A percentile compares a stretch with the other conserved stretches of the same genome.
phyloP scores from a whole-genome alignment of 352 stramenopile species.

The Phytophthora rubi region DNA sequence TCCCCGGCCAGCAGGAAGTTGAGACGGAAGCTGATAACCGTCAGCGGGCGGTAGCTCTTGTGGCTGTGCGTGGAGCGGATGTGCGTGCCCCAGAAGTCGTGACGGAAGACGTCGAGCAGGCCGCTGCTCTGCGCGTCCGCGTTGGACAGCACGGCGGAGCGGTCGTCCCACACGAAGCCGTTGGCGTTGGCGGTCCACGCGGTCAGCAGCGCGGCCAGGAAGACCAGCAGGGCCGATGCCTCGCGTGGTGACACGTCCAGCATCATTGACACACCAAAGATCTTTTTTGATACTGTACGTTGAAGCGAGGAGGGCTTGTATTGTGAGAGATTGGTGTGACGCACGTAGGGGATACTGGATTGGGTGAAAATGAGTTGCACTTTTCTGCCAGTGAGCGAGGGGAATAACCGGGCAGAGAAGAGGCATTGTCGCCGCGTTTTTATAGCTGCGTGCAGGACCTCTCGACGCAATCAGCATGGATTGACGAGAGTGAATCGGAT shows the following conservation, averaged over 20 bases:
- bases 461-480: background rate
- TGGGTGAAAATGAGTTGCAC: background rate
- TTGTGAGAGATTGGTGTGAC: constrained; percentile 6
- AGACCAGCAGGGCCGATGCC: constrained; percentile 26
- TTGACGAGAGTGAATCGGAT: background rate
- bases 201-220: constrained; percentile 47
- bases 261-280: constrained; percentile 14
- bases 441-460: constrained; percentile 24
- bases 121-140: constrained; percentile 50
- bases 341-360: background rate
- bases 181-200: constrained; percentile 61
- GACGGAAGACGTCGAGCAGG: constrained; percentile 57
- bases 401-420: constrained; percentile 2
- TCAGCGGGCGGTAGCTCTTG: constrained; percentile 91
- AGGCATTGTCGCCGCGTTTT: constrained; percentile 26
- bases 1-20: constrained; percentile 60
- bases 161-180: constrained; percentile 92
- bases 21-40: constrained; percentile 77
- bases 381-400: constrained; percentile 26
- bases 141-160: constrained; percentile 79
- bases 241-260: constrained; percentile 28
- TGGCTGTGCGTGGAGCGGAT: constrained; percentile 71
- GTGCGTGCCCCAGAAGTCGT: constrained; percentile 89
- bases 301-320: constrained; percentile 7
- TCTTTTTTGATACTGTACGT: constrained; percentile 6